A percentile compares a stretch with the other conserved stretches of the same genome.
Conservation (phyloP, 2,329 filamentous ascomycete genomes). For the Penicillium sclerotigenum region DNA sequence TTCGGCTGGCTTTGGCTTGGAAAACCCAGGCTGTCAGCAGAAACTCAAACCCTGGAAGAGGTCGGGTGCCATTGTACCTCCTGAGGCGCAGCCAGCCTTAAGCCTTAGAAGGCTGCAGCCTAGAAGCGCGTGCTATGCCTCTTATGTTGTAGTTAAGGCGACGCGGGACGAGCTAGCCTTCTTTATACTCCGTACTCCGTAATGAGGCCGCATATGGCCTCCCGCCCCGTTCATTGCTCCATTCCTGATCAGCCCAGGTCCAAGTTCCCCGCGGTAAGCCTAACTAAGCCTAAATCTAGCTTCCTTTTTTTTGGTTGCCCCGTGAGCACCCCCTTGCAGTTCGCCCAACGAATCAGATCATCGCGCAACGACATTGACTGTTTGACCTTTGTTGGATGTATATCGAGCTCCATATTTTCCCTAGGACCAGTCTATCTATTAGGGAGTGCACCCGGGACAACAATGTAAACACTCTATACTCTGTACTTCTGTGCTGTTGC, state of each 20-base stretch:
- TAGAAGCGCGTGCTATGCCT: constrained; percentile 9
- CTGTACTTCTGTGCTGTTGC: background rate
- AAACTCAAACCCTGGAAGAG: background rate
- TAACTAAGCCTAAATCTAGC: constrained; percentile 2
- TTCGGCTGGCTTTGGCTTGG: background rate
- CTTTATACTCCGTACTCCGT: background rate
- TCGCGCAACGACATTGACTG: background rate
- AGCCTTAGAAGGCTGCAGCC: constrained; percentile 36
- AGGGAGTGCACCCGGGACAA: background rate
- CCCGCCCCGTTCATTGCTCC: background rate
- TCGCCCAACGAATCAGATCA: constrained; percentile 12
- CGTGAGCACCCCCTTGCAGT: constrained; percentile 17
- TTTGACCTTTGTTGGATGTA: constrained; percentile 15
- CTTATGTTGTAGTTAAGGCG: background rate
- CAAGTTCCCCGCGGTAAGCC: constrained; percentile 13
- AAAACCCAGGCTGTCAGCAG: background rate
- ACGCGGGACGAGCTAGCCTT: background rate
- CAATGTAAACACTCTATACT: background rate
- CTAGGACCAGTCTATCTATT: too few species aligned
- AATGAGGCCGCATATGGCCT: background rate
- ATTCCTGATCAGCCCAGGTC: background rate
- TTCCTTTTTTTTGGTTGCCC: background rate
- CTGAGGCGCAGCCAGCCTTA: constrained; percentile 33
- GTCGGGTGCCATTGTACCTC: background rate
- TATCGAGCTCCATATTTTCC: constrained; percentile 8